Base-by-base conservation (phyloP, 257 asterid genomes). In the Solanum virginianum region DNA sequence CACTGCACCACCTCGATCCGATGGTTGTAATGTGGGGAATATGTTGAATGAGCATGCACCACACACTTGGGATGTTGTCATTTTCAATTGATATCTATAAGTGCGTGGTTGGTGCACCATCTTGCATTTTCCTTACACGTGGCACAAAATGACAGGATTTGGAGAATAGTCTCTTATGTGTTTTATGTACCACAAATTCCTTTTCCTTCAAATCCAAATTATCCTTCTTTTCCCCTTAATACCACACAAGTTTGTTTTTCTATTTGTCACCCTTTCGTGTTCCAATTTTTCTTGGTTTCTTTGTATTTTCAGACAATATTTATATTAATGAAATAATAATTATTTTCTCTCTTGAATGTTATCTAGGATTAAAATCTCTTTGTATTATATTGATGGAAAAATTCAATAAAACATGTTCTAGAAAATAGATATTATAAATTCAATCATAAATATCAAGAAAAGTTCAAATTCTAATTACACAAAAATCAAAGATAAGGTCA, bases 111-210 rank as follows among this genome's bases (percentile, higher is more conserved):
- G 80, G 57, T 32, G 66, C 55, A 55, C 60, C 20, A 55, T 83
- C 83, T 79, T 53, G 29, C 49, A 53, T 77, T 77, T 17, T 20
- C 8, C 6, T 16, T 20, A 80, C 85, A 87, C 92, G 87, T 88
- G 92, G 85, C 87, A 57, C 20, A 68, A 7, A 87, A 65, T 20
- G 86, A 88, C 87, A 62, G 92, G 86, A 26, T 26, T 89, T 71
- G 85, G 49, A 59, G 72, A 79, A 79, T 79, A 79, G 83, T 79
- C 83, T 29, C 22, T 10, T 10, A 8, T 41, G 43, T 41, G 41
- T 49, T 36, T 16, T 85, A 62, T 82, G 69, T 77, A 84, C 91
- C 91, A 87, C 90, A 90, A 70, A 84, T 77, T 66, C 83, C 49
- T 79, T 43, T 51, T 22, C 4, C 26, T 45, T 26, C 59, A 49